Base-by-base conservation (phyloP, 805 yeast genomes). In the Metschnikowia colocasiae region DNA sequence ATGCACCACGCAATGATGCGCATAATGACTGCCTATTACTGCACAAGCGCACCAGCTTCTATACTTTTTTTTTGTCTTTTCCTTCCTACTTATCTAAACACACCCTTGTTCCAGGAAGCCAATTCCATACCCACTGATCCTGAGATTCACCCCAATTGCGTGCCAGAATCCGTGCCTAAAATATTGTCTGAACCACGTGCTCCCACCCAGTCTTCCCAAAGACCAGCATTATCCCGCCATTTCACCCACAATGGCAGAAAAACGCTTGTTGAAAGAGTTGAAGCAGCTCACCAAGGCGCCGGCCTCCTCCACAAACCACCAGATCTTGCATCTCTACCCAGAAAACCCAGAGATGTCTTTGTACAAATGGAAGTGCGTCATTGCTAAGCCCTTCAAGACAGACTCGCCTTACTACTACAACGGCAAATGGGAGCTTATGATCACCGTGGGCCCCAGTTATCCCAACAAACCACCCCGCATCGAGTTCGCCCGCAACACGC, bases 401-500 rank as follows among this genome's bases (percentile, higher is more conserved):
- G 76, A 71, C 20, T 74, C 85, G 1, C 77, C 78, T 0, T 85
- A 74, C 57, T 74, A 71, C 40, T 65, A 67, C 50, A 64, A 69
- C n/a, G 80, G 80, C 3, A 60, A 62, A 36, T 84, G 87, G 80
- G 62, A 62, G 19, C 60, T 85, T 30, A 59, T 55, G 1, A 78
- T 85, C 5, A 42, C 52, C 0, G 64, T 83, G 1, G 76, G 81
- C 0, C 16, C 45, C 0, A 64, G 65, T 15, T 85, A 85, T 53
- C 92, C 92, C 0, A 58, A 72, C 7, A 59, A 63, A 6, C 87
- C 91, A 0, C 92, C 91, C 2, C 50, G 47, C 10, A 71, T 83
- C 45, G 62, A 55, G 45, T 85, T 85, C 54, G 57, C 71, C 59
- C 56, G 74, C 5, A 6, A 36, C 4, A 67, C 76, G 2, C 73